Evolutionary conservation across 129 eudicot species (phyloP).

Genomic region (Lactuca saligna): DNA sequence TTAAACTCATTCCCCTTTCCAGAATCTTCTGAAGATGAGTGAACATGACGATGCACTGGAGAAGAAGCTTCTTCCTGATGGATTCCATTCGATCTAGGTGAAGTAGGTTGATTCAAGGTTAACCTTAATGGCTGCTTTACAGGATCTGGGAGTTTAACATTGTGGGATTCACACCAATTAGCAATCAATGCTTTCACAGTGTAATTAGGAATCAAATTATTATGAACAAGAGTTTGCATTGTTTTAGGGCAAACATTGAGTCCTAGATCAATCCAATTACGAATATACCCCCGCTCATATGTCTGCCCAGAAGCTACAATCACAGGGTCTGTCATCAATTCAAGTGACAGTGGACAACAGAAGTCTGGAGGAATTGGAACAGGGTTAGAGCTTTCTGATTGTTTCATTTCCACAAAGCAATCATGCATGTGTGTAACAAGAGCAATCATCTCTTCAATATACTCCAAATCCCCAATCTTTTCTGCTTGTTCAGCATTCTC

Average conservation of each 20-base stretch:
- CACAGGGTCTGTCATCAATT: slow-evolving; percentile 97
- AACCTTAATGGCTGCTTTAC: slow-evolving; percentile 24
- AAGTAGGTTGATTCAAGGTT: slow-evolving; percentile 41
- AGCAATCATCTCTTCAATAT: slow-evolving; percentile 71
- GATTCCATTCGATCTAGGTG: slow-evolving; percentile 37
- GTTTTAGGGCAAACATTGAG: slow-evolving; percentile 96
- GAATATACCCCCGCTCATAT: slow-evolving; percentile 81
- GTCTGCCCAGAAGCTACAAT: slow-evolving; percentile 99
- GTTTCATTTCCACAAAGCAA: slow-evolving; percentile 62
- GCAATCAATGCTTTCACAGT: slow-evolving; percentile 94
- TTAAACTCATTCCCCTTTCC: slow-evolving; percentile 38
- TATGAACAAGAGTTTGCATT: slow-evolving; percentile 73
- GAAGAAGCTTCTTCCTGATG: slow-evolving; percentile 44
- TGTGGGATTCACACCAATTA: slow-evolving; percentile 82
- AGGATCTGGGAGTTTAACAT: slow-evolving; percentile 82
- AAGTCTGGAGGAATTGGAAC: slow-evolving; percentile 88
- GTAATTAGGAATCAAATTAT: slow-evolving; percentile 93
- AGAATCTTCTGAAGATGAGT: slow-evolving; percentile 67
- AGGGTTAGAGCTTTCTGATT: slow-evolving; percentile 59
- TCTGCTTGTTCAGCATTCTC: slow-evolving; percentile 97
- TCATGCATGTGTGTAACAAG: slow-evolving; percentile 87
- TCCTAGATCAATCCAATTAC: slow-evolving; percentile 92
- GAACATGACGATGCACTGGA: slow-evolving; percentile 55
- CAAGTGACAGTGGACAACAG: slow-evolving; percentile 96
- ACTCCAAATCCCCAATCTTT: slow-evolving; percentile 68